Evolutionary conservation across 2,329 filamentous ascomycete genomes (phyloP).

Genomic region (Mycosphaerelloides madeirae): DNA sequence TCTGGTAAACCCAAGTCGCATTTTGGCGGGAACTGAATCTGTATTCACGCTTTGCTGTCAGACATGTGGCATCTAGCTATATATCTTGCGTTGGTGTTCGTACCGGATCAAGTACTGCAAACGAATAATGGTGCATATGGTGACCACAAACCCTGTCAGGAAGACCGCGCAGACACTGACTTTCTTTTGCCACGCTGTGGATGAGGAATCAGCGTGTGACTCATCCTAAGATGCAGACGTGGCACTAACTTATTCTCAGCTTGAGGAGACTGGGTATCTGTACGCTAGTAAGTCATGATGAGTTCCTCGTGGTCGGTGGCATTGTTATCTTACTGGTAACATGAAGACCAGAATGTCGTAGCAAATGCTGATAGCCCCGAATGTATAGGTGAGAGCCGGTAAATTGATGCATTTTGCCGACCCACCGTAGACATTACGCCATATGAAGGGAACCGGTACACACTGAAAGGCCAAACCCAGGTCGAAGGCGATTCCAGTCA

Average conservation of each 20-base stretch:
- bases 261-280: conserved; percentile 15
- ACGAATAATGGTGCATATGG: conserved; percentile 13
- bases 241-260: conserved; percentile 16
- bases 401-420: conserved; percentile 12
- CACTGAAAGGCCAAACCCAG: conserved; percentile 14
- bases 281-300: neutral
- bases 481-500: conserved; percentile 17
- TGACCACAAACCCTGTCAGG: conserved; percentile 15
- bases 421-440: conserved; percentile 10
- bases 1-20: conserved; percentile 11
- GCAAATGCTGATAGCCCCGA: conserved; percentile 14
- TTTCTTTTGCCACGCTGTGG: conserved; percentile 18
- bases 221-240: too few species aligned
- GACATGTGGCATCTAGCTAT: too few species aligned
- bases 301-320: too few species aligned
- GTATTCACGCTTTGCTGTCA: too few species aligned
- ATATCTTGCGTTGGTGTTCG: too few species aligned
- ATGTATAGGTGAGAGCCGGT: conserved; percentile 13
- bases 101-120: conserved; percentile 14
- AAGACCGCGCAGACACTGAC: conserved; percentile 14
- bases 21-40: conserved; percentile 6
- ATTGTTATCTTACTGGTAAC: conserved; percentile 6
- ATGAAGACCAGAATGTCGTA: conserved; percentile 19
- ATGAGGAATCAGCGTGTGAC: too few species aligned
- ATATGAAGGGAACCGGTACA: conserved; percentile 14